Base-by-base conservation (phyloP, 441 rosid genomes). In the Melastoma candidum region DNA sequence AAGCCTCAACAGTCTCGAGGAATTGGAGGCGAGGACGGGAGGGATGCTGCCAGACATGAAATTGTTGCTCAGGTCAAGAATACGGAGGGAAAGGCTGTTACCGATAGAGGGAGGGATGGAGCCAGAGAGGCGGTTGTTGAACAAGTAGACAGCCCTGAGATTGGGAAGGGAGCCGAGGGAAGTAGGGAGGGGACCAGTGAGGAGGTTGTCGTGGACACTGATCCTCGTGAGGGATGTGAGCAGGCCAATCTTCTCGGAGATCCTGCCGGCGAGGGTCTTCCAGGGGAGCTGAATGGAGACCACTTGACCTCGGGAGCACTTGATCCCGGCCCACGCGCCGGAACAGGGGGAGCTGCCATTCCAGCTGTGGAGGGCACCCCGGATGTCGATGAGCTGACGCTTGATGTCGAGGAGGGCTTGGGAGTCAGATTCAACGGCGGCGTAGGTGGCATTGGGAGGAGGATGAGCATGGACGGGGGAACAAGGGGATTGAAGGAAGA, bases 271-370 rank as follows among this genome's bases (percentile, higher is more conserved):
- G 4, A 83, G 65, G 25, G 79, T 77, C 47, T 63, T 77, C 84
- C 84, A 83, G 1, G 90, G 90, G 50, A 83, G 84, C 70, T 83
- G 82, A 61, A 83, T 73, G 27, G 76, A 81, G 1, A 80, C 67
- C 45, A 83, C 77, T 68, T 80, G 82, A 45, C 90, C 90, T 29
- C 75, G 57, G 11, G 71, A 74, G 51, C 90, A 83, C 75, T 70
- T 80, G 74, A 83, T 83, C 54, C 90, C 90, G 11, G 69, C 70
- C 90, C 90, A 83, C 7, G 70, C 66, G 6, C 87, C 84, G 0
- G 84, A 71, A 71, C 90, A 83, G 13, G 77, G 86, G 44, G 76
- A 76, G 45, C 76, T 72, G 55, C 56, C 63, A 46, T 83, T 83
- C 90, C 90, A 83, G 72, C 72, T 74, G 48, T 63, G 71, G 48